These are phyloP conservation scores for Crithidia expoeki DNA, from an alignment of 208 protist genomes.

Conservation along the genomic window DNA sequence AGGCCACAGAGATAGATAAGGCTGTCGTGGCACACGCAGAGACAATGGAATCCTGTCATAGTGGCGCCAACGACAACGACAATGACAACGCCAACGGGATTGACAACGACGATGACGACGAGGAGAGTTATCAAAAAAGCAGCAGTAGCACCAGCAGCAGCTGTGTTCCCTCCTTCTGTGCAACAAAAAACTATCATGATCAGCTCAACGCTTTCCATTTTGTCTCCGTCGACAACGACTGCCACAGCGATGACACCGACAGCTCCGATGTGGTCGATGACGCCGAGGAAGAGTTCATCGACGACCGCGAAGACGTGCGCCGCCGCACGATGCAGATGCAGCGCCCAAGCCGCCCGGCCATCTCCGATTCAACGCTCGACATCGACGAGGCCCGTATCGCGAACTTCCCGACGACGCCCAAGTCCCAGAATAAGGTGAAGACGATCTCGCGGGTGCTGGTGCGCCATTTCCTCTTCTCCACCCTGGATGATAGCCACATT, in stretches of 20 bases:
- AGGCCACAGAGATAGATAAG: background rate
- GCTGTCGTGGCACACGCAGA: background rate
- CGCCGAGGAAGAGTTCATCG: conserved; percentile 37
- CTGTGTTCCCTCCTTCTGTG: background rate
- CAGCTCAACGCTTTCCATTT: conserved; percentile 43
- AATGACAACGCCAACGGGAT: background rate
- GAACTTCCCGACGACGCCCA: conserved; percentile 56
- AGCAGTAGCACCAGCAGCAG: background rate
- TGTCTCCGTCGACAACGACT: conserved; percentile 16
- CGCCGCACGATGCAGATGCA: conserved; percentile 53
- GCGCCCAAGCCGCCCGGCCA: conserved; percentile 49
- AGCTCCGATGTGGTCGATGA: conserved; percentile 2
- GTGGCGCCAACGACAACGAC: background rate
- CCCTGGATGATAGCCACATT: conserved; percentile 67
- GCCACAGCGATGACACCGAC: conserved; percentile 2
- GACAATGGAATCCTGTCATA: background rate
- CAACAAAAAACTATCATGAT: conserved; percentile 20
- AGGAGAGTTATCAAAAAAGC: background rate
- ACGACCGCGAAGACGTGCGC: conserved; percentile 49
- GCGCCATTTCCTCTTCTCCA: conserved; percentile 77
- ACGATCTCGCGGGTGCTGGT: conserved; percentile 64
- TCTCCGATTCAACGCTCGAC: conserved; percentile 52
- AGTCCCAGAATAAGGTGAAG: conserved; percentile 58
- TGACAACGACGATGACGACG: background rate
- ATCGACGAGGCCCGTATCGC: conserved; percentile 50